Conservation (phyloP, 257 asterid genomes). For the Nicotiana paniculata region DNA sequence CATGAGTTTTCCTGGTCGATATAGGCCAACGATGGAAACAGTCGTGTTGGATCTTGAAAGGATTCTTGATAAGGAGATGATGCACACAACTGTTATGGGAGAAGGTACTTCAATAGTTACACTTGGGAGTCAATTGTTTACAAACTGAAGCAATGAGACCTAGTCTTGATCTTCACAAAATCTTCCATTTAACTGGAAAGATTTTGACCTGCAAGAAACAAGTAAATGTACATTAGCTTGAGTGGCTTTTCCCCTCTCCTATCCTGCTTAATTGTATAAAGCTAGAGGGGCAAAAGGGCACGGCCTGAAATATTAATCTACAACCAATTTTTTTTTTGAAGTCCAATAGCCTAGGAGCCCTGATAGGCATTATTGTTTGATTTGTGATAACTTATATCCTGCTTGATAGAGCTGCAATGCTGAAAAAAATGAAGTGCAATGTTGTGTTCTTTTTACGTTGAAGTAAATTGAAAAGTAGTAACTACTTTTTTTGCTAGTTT, state of each 20-base stretch:
- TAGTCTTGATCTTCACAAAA: not conserved
- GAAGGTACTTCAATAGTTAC: conserved; percentile 53
- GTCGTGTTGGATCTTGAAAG: conserved; percentile 48
- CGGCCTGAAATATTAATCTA: not conserved
- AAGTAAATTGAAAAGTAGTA: not conserved
- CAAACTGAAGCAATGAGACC: conserved; percentile 14
- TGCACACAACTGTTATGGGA: conserved; percentile 49
- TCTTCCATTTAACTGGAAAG: not conserved
- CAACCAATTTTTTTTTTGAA: not conserved
- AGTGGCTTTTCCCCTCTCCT: not conserved
- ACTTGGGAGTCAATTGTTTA: conserved; percentile 67
- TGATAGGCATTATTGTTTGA: not conserved
- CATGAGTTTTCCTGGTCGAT: conserved; percentile 38
- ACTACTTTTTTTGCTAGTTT: not conserved
- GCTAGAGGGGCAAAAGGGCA: not conserved
- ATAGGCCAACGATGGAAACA: conserved; percentile 48
- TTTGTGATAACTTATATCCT: not conserved
- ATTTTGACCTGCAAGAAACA: not conserved
- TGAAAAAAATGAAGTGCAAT: not conserved
- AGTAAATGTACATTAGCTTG: not conserved
- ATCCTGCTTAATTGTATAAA: not conserved
- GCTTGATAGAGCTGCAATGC: not conserved
- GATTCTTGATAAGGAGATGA: conserved; percentile 54
- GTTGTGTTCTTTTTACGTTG: not conserved
- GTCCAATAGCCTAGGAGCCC: not conserved